phyloP scores from a whole-genome alignment of 169 alveolate species.

The Plasmodium gonderi region DNA sequence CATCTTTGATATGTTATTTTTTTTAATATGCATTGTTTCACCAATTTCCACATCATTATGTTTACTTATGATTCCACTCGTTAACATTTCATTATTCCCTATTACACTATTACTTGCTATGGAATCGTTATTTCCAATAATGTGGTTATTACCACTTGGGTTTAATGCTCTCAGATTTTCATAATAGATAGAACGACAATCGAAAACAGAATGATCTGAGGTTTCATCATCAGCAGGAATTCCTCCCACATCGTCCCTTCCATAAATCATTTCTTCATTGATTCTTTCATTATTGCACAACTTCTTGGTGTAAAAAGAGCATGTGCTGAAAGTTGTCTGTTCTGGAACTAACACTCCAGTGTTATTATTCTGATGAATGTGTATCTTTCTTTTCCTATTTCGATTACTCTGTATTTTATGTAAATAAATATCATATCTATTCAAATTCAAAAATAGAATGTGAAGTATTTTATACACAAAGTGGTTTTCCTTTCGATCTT shows the following conservation, averaged over 20 bases:
- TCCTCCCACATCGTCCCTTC: neutral
- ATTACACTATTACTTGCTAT: neutral
- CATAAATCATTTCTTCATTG: neutral
- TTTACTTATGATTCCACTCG: too few species aligned
- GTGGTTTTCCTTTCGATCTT: constrained; percentile 21
- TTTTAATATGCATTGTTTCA: too few species aligned
- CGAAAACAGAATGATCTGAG: constrained; percentile 20
- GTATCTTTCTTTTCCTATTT: constrained; percentile 44
- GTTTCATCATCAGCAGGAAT: neutral
- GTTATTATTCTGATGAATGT: neutral
- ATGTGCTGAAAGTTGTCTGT: neutral
- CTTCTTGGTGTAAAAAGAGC: neutral
- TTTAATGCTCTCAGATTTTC: neutral
- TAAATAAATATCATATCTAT: constrained; percentile 15
- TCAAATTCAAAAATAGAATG: constrained; percentile 14
- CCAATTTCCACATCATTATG: too few species aligned
- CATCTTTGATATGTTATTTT: neutral
- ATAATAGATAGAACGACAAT: constrained; percentile 9
- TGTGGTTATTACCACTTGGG: neutral
- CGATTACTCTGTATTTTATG: constrained; percentile 33
- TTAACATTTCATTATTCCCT: neutral
- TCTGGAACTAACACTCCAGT: neutral
- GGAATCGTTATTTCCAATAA: neutral
- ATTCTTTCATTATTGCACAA: neutral
- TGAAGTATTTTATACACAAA: constrained; percentile 43